Evolutionary conservation across 2,329 filamentous ascomycete species (phyloP), one percentile per base, ranked within the genome.

Genomic region (Nemania abortiva): DNA sequence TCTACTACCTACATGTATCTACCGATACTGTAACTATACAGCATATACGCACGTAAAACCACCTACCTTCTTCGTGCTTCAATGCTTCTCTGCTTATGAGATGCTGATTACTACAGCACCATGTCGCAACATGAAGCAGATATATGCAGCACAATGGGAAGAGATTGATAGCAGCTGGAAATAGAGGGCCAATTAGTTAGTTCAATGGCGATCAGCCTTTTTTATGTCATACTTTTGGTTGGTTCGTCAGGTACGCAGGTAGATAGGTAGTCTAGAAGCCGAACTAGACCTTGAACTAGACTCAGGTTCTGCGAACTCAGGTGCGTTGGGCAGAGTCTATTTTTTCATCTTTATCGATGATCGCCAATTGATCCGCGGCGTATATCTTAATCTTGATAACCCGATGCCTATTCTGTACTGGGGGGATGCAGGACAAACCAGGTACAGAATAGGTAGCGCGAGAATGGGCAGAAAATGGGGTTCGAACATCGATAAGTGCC

Each of bases 31-130:
- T n/a, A 47, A n/a, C 42, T 47, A n/a, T 15, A 47, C 15, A 42
- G 7, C 18, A 20, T 20, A 42, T 52, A 27, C 11, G 2, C n/a
- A n/a, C 42, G 4, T 47, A 15, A n/a, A 47, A 47, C 42, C 42
- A 47, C 42, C 42, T 47, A 47, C 42, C 42, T n/a, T 18, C 42
- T 47, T 47, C 11, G 42, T 42, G 15, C 5, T 42, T 42, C 9
- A 18, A 50, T 37, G 5, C 24, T 45, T 20, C 27, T 55, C n/a
- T 49, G 29, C 59, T 50, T 22, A 45, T 49, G 42, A 65, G 9
- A 61, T 52, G 31, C 22, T 55, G 49, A 56, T 59, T 68, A 56
- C 34, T 54, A 57, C n/a, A n/a, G n/a, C 42, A 56, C 39, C 49
- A 24, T 49, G 39, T 54, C 11, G 27, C 50, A 15, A 29, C 9